Conservation (phyloP, 495 filamentous ascomycete genomes). For the Talaromyces stipitatus region DNA sequence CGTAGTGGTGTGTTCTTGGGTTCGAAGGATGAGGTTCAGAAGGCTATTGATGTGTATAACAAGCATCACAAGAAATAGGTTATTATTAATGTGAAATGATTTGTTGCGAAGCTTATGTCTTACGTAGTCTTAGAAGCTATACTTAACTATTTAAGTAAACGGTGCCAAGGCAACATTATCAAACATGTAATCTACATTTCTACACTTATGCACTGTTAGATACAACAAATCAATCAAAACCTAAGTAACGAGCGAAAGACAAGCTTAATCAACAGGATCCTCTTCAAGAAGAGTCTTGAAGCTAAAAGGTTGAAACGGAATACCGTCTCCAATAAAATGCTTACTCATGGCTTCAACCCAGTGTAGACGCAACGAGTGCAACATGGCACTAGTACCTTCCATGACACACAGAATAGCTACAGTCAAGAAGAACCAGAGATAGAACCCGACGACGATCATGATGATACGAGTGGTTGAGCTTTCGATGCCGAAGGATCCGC, state of each 20-base stretch:
- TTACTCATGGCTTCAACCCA: conserved; percentile 99
- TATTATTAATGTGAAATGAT: not conserved
- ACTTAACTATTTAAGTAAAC: not conserved
- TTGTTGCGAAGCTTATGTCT: not conserved
- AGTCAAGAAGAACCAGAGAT: conserved; percentile 80
- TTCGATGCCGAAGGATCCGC: conserved; percentile 54
- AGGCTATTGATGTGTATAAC: conserved; percentile 66
- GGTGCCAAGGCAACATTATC: no score
- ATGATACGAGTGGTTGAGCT: conserved; percentile 64
- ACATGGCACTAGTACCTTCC: conserved; percentile 84
- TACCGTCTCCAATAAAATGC: conserved; percentile 93
- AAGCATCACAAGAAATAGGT: conserved; percentile 25
- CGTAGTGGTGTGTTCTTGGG: conserved; percentile 93
- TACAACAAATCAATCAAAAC: conserved; percentile 6
- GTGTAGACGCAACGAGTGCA: conserved; percentile 90
- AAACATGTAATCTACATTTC: not conserved
- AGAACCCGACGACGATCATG: conserved; percentile 72
- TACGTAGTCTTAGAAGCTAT: not conserved
- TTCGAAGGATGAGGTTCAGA: conserved; percentile 89
- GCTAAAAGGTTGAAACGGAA: conserved; percentile 87
- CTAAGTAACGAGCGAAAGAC: conserved; percentile 6
- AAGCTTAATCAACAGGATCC: conserved; percentile 50
- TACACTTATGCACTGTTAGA: not conserved
- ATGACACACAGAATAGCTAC: conserved; percentile 68
- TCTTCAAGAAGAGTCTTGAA: conserved; percentile 86